Evolutionary conservation across 169 alveolate species (phyloP).

Genomic region (Eimeria zaria): DNA sequence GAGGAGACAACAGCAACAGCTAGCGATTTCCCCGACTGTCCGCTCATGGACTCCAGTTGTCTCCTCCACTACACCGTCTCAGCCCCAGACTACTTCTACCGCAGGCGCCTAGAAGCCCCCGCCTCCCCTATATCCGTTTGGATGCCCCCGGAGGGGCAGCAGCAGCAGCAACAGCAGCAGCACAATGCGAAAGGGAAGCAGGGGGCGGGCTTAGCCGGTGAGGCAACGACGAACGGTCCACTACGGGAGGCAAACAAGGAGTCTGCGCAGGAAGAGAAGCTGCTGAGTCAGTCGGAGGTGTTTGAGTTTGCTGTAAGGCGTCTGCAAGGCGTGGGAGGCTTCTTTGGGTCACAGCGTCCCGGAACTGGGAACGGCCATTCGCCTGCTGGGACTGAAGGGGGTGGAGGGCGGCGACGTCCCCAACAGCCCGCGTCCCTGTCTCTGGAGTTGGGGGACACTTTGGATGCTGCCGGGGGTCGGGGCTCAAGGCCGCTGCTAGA

Average conservation of each 20-base stretch:
- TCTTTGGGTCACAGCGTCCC: not conserved
- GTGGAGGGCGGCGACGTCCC: conserved; percentile 20
- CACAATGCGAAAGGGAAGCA: not conserved
- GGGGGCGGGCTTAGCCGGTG: not conserved
- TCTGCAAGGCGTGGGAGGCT: conserved; percentile 38
- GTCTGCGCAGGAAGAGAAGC: not conserved
- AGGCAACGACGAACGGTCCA: not conserved
- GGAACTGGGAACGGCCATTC: not conserved
- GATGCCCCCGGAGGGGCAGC: not conserved
- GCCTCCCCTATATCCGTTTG: not conserved
- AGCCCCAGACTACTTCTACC: conserved; percentile 67
- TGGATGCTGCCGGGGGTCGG: not conserved
- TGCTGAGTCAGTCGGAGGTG: conserved; percentile 69
- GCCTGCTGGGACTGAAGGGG: not conserved
- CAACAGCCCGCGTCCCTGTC: conserved; percentile 22
- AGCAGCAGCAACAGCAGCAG: conserved; percentile 1
- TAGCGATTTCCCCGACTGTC: not conserved
- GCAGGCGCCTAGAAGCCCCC: conserved; percentile 36
- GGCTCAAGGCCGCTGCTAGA: conserved; percentile 11
- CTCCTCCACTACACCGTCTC: conserved; percentile 59
- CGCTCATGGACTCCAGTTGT: conserved; percentile 67
- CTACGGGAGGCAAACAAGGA: not conserved
- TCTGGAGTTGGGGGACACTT: conserved; percentile 49
- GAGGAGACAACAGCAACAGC: not conserved
- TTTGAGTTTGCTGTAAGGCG: conserved; percentile 76